phyloP scores from a whole-genome alignment of 1,284 basidiomycete species.

The Peniophora sp. region DNA sequence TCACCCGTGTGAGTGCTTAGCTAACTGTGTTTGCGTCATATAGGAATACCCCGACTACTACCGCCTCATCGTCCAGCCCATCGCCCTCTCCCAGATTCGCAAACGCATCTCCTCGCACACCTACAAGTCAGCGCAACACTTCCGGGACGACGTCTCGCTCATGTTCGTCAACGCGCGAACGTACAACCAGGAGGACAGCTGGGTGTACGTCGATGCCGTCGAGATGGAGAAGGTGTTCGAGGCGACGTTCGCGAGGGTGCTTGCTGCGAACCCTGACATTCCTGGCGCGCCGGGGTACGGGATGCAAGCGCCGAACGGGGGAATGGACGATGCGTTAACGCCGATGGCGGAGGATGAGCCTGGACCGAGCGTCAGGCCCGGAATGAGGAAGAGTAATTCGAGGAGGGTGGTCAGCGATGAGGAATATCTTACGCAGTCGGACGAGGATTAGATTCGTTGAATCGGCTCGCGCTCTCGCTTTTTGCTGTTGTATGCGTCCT shows the following conservation, averaged over 20 bases:
- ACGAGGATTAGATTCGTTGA: constrained; percentile 29
- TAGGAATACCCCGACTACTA: constrained; percentile 90
- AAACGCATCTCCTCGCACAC: constrained; percentile 69
- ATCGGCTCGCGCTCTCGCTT: background rate
- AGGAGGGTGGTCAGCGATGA: constrained; percentile 74
- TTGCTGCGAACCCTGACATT: constrained; percentile 57
- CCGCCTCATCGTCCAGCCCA: constrained; percentile 60
- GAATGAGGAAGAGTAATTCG: constrained; percentile 40
- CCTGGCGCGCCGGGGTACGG: constrained; percentile 52
- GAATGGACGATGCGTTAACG: constrained; percentile 59
- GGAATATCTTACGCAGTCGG: constrained; percentile 37
- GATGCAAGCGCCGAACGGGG: constrained; percentile 18
- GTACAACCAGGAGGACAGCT: constrained; percentile 84
- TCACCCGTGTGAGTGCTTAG: background rate
- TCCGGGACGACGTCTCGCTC: constrained; percentile 76
- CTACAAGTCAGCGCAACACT: constrained; percentile 73
- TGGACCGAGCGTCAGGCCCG: constrained; percentile 30
- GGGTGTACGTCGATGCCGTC: constrained; percentile 91
- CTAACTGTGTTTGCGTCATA: background rate
- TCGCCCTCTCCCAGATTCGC: constrained; percentile 82
- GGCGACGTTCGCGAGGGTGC: constrained; percentile 45
- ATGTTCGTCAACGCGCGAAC: constrained; percentile 93
- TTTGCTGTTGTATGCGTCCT: background rate
- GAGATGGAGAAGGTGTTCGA: constrained; percentile 86
- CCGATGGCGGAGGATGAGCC: constrained; percentile 74